phyloP scores from a whole-genome alignment of 176 grass and related monocot species.

The Echinochloa phyllopogon region DNA sequence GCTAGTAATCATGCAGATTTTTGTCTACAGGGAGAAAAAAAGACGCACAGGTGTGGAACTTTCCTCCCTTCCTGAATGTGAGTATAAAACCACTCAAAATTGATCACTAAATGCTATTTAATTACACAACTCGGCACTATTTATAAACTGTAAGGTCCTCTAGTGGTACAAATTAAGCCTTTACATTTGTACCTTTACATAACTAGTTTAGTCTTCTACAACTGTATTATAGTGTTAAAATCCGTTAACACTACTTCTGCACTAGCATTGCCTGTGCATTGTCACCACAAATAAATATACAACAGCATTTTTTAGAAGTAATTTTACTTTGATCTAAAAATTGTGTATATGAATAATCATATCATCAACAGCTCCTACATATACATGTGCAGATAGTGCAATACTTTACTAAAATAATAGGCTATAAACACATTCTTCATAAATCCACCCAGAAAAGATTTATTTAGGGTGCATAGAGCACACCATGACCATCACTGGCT shows the following conservation, averaged over 20 bases:
- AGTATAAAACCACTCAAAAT: background rate
- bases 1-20: too few species aligned
- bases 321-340: background rate
- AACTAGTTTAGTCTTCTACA: background rate
- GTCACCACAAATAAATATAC: background rate
- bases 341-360: background rate
- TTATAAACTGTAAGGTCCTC: constrained; percentile 5
- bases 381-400: background rate
- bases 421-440: background rate
- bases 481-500: background rate
- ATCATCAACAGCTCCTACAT: background rate
- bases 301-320: background rate
- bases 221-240: background rate
- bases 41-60: background rate
- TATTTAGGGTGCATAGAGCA: background rate
- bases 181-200: constrained; percentile 12
- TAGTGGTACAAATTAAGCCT: background rate
- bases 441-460: background rate
- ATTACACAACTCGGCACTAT: background rate
- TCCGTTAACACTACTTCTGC: background rate
- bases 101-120: background rate
- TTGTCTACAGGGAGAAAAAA: background rate
- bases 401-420: background rate
- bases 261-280: background rate
- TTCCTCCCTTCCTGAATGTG: background rate